phyloP scores from a whole-genome alignment of 2,329 filamentous ascomycete species.

The Colletotrichum cuscutae region DNA sequence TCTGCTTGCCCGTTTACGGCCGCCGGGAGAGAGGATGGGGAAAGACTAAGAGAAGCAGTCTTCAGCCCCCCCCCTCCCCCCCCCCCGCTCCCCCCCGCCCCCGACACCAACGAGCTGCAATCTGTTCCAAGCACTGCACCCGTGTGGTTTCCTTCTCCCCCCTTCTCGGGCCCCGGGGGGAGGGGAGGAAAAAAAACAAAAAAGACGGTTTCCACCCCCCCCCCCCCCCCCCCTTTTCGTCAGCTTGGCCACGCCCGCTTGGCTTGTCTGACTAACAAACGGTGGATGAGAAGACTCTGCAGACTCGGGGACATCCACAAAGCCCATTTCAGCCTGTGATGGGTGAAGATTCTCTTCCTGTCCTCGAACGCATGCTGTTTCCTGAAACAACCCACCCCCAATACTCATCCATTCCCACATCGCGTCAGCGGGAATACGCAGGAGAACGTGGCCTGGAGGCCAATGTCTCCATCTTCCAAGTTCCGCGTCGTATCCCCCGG shows the following conservation, averaged over 20 bases:
- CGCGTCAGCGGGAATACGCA: conserved; percentile 16
- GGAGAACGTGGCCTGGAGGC: not conserved
- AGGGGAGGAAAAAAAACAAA: too few species aligned
- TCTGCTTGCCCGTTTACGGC: not conserved
- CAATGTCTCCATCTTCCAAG: not conserved
- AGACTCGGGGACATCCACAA: not conserved
- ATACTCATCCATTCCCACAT: conserved; percentile 9
- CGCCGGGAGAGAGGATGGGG: not conserved
- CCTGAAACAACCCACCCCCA: not conserved
- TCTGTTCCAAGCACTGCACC: too few species aligned
- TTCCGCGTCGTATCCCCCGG: conserved; percentile 1
- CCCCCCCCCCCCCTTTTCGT: not conserved
- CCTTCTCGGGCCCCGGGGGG: too few species aligned
- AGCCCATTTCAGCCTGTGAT: not conserved
- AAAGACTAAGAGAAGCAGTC: not conserved
- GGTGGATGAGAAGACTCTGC: not conserved
- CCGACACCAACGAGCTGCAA: too few species aligned
- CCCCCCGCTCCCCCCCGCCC: too few species aligned
- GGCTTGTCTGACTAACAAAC: not conserved
- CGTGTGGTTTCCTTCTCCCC: too few species aligned
- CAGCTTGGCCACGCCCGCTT: not conserved
- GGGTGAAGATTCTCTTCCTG: not conserved
- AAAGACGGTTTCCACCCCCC: too few species aligned
- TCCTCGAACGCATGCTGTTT: not conserved
- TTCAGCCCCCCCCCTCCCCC: not conserved